Base-by-base conservation (phyloP, 176 grass and related monocot genomes). In the Rhynchospora pubera region DNA sequence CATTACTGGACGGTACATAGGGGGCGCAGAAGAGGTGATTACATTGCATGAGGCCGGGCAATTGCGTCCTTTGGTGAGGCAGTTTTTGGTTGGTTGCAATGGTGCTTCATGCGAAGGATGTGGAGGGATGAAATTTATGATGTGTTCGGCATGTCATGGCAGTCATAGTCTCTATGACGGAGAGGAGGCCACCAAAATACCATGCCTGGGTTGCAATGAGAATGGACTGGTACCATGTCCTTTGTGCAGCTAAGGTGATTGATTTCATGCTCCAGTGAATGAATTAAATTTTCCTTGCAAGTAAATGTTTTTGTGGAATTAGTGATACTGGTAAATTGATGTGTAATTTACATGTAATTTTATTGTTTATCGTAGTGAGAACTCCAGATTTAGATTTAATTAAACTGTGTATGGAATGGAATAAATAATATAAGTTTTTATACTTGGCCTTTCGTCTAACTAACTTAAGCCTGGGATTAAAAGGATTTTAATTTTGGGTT, bases 21-120 rank as follows among this genome's bases (percentile, higher is more conserved):
- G 94, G 47, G 94, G 94, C 63, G 85, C 91, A 21, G 82, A 97
- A 58, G 91, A 97, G 82, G 94, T 90, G n/a, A 53, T 87, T 48
- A 62, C 89, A 53, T 83, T 97, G 81, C 86, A 97, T 77, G 91
- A 97, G 79, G 83, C 18, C 42, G 85, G 82, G 12, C 46, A 69
- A 90, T 86, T 93, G 42, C 83, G 85, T 22, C 70, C 89, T 30
- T 13, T 89, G 76, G 75, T 93, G 61, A 83, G 81, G 47, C 83
- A 46, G 46, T 80, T 80, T 62, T 21, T 80, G 53, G 77, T 79
- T 19, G 77, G 57, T 44, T 79, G 77, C 19, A 59, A 79, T 5
- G 45, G 71, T 5, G 21, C 47, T 30, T 80, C 91, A 0, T 97
- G 94, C 81, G 68, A 89, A 42, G 91, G 85, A 0, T 97, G 94